A percentile compares a stretch with the other conserved stretches of the same genome.
phyloP scores from a whole-genome alignment of 164 flowering plant genomes.

The Magnolia officinalis region DNA sequence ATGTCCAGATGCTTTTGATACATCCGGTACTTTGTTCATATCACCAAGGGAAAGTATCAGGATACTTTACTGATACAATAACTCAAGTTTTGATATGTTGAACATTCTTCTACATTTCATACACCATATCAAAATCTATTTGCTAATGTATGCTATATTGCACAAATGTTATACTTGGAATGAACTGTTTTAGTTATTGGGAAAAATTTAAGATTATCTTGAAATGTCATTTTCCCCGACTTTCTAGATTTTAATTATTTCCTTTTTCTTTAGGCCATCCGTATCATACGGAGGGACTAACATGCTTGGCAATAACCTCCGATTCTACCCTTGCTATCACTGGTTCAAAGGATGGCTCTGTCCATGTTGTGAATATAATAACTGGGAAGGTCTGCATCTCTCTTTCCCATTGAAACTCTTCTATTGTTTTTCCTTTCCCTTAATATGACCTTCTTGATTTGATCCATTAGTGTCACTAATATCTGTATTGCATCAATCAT shows the following conservation, averaged over 20 bases:
- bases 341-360: constrained; percentile 74
- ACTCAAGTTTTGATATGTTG: too few species aligned
- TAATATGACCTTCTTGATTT: neutral
- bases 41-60: too few species aligned
- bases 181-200: too few species aligned
- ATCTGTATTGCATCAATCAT: neutral
- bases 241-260: neutral
- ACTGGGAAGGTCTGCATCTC: constrained; percentile 65
- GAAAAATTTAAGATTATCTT: too few species aligned
- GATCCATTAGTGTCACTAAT: neutral
- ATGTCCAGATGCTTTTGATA: too few species aligned
- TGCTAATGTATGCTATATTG: too few species aligned
- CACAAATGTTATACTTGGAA: too few species aligned
- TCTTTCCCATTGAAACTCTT: neutral
- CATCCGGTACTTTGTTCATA: too few species aligned
- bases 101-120: too few species aligned
- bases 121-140: too few species aligned
- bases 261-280: constrained; percentile 55
- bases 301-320: constrained; percentile 59
- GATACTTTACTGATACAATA: too few species aligned
- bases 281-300: constrained; percentile 74
- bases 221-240: too few species aligned
- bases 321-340: constrained; percentile 6
- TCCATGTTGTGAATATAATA: constrained; percentile 62
- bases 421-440: neutral